A percentile compares a stretch with the other conserved stretches of the same genome.
phyloP scores from a whole-genome alignment of 2,329 filamentous ascomycete genomes.

The Trichoderma oligosporum region DNA sequence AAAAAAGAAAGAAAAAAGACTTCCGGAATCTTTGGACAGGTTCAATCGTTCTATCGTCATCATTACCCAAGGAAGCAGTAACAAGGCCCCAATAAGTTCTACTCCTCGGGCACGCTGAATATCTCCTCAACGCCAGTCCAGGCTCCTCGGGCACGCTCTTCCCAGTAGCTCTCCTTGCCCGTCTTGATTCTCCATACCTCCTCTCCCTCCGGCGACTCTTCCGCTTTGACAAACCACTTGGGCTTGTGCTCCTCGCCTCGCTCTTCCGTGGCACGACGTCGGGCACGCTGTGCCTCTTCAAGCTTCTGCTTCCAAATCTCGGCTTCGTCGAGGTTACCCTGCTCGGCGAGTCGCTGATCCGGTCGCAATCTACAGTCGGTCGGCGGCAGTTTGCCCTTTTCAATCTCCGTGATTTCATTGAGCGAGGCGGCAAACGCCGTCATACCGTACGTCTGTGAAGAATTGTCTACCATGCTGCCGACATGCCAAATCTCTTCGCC shows the following conservation, averaged over 20 bases:
- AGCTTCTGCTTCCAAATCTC: slow-evolving; percentile 78
- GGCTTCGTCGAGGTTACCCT: slow-evolving; percentile 75
- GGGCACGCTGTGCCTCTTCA: slow-evolving; percentile 77
- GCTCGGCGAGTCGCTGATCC: slow-evolving; percentile 81
- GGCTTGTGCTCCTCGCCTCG: slow-evolving; percentile 69
- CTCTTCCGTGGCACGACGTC: slow-evolving; percentile 72
- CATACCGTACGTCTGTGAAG: slow-evolving; percentile 78
- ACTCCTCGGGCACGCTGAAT: slow-evolving; percentile 37
- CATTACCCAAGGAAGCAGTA: slow-evolving; percentile 14
- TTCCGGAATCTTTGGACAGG: neutral
- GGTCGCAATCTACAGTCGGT: slow-evolving; percentile 83
- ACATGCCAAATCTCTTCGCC: slow-evolving; percentile 73
- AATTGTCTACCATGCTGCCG: slow-evolving; percentile 73
- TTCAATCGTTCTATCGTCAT: neutral
- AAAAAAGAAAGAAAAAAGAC: neutral
- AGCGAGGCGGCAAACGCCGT: slow-evolving; percentile 80
- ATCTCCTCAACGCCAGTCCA: slow-evolving; percentile 60
- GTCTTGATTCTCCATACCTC: slow-evolving; percentile 72
- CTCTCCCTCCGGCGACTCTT: slow-evolving; percentile 55
- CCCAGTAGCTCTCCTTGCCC: slow-evolving; percentile 92
- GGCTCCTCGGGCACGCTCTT: slow-evolving; percentile 65
- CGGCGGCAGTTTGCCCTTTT: slow-evolving; percentile 67
- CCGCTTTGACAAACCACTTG: slow-evolving; percentile 77
- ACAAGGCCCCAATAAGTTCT: slow-evolving; percentile 19
- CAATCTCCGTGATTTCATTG: slow-evolving; percentile 82